These are phyloP conservation scores for Metschnikowia picachoensis DNA, from an alignment of 805 yeast genomes.

Conservation along the genomic window DNA sequence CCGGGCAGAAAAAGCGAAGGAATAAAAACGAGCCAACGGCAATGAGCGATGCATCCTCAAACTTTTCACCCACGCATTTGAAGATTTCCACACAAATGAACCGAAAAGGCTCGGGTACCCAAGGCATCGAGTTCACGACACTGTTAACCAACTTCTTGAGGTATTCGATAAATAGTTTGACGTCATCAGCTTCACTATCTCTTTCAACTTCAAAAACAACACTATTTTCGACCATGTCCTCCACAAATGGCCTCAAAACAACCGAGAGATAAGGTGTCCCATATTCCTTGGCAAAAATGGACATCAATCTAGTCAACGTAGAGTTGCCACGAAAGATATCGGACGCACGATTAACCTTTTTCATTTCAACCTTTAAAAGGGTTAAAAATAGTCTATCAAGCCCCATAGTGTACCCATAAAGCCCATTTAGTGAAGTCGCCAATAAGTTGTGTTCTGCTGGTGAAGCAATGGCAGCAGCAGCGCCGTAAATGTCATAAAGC, in stretches of 20 bases:
- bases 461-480: constrained; percentile 61
- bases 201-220: constrained; percentile 67
- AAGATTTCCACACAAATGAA: constrained; percentile 66
- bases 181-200: constrained; percentile 29
- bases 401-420: constrained; percentile 41
- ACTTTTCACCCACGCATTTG: constrained; percentile 52
- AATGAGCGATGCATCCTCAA: constrained; percentile 54
- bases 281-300: constrained; percentile 64
- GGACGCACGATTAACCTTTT: constrained; percentile 54
- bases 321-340: constrained; percentile 79
- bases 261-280: constrained; percentile 56
- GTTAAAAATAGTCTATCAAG: constrained; percentile 47
- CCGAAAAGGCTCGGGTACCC: constrained; percentile 68
- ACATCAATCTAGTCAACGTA: constrained; percentile 72
- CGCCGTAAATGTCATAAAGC: constrained; percentile 43
- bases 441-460: constrained; percentile 65
- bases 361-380: constrained; percentile 60
- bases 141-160: constrained; percentile 54
- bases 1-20: constrained; percentile 79
- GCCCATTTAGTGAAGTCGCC: constrained; percentile 59
- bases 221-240: constrained; percentile 44
- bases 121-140: constrained; percentile 50
- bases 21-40: constrained; percentile 88
- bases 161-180: constrained; percentile 51
- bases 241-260: constrained; percentile 54